These are phyloP conservation scores for Ceratocystis diversiconidia DNA, from an alignment of 2,329 filamentous ascomycete species.

Conservation along the genomic window DNA sequence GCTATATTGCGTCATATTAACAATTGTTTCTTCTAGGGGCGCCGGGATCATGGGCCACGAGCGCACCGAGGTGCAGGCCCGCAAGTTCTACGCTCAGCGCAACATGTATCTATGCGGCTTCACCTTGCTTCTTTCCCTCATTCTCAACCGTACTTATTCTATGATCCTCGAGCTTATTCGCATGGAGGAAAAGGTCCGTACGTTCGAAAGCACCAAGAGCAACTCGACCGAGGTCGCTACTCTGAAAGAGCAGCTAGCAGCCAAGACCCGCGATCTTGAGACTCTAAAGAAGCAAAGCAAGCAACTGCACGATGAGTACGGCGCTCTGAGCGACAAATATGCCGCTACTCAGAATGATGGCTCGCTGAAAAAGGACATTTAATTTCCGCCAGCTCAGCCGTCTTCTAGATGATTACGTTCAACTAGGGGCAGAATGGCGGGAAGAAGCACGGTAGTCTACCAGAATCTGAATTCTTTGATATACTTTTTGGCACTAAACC, in stretches of 20 bases:
- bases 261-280: constrained; percentile 71
- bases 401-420: too few relatives aligned
- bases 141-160: constrained; percentile 96
- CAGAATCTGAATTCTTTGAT: too few relatives aligned
- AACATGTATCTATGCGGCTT: constrained; percentile 99
- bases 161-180: constrained; percentile 88
- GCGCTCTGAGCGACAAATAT: constrained; percentile 72
- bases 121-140: constrained; percentile 95
- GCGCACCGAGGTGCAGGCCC: constrained; percentile 94
- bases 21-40: constrained; percentile 22
- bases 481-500: too few relatives aligned
- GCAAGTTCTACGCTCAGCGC: constrained; percentile 99
- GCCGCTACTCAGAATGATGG: constrained; percentile 39
- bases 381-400: constrained; percentile 20
- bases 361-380: constrained; percentile 45
- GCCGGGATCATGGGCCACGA: constrained; percentile 74
- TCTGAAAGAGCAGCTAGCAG: constrained; percentile 56
- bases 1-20: constrained; percentile 7
- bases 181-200: constrained; percentile 82
- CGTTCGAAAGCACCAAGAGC: constrained; percentile 52
- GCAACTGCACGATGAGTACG: constrained; percentile 72
- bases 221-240: constrained; percentile 55
- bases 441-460: too few relatives aligned
- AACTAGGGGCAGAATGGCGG: too few relatives aligned
- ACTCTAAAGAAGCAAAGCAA: constrained; percentile 85